These are phyloP conservation scores for Juncus effusus DNA, from an alignment of 176 grass and related monocot genomes.

Conservation along the genomic window DNA sequence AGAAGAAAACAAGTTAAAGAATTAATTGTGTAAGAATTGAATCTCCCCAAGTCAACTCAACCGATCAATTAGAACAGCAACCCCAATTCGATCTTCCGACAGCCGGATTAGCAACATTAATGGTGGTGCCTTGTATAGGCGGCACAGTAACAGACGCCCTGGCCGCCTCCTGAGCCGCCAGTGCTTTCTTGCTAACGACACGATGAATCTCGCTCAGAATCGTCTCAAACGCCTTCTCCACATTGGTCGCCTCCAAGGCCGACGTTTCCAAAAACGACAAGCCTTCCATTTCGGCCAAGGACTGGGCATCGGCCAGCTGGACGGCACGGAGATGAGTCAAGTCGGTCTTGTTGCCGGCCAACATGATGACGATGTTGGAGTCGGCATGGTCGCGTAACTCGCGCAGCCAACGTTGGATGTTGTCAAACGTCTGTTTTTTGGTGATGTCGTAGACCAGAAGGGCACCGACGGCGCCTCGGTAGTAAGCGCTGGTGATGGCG, in stretches of 20 bases:
- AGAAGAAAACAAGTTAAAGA: slow-evolving; percentile 10
- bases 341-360: slow-evolving; percentile 39
- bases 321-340: slow-evolving; percentile 27
- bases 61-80: slow-evolving; percentile 25
- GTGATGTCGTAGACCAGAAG: slow-evolving; percentile 37
- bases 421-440: slow-evolving; percentile 33
- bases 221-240: slow-evolving; percentile 35
- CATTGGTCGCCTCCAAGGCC: slow-evolving; percentile 33
- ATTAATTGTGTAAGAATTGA: slow-evolving; percentile 3
- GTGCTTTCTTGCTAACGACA: slow-evolving; percentile 30
- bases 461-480: slow-evolving; percentile 31
- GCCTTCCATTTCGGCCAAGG: slow-evolving; percentile 29
- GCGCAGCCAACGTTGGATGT: slow-evolving; percentile 25
- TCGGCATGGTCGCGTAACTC: slow-evolving; percentile 40
- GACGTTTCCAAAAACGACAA: slow-evolving; percentile 33
- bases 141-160: slow-evolving; percentile 11
- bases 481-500: slow-evolving; percentile 33
- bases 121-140: slow-evolving; percentile 22
- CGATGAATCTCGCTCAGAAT: slow-evolving; percentile 31
- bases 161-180: slow-evolving; percentile 11
- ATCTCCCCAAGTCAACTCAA: background rate
- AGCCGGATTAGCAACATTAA: slow-evolving; percentile 13
- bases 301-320: slow-evolving; percentile 19
- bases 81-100: background rate
- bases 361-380: slow-evolving; percentile 35